Conservation (phyloP, 2,329 filamentous ascomycete genomes). For the Zalaria obscura region DNA sequence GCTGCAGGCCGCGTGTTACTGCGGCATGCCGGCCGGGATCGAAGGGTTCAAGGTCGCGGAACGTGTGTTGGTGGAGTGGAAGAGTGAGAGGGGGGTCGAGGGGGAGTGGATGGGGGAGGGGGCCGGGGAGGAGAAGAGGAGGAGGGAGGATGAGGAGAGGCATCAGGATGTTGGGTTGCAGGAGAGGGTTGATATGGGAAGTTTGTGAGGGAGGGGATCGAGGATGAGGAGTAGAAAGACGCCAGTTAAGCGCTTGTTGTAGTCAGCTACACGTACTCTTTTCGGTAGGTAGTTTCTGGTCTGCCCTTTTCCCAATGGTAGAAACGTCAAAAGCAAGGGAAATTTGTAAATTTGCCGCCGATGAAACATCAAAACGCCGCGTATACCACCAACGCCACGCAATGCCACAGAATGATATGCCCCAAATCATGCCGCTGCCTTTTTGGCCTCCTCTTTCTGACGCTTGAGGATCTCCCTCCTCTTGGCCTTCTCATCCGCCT, state of each 20-base stretch:
- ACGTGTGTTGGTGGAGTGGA: constrained; percentile 38
- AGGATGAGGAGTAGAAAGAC: too few species aligned
- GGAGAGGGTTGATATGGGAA: too few species aligned
- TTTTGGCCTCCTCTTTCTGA: constrained; percentile 10
- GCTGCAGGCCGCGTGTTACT: constrained; percentile 36
- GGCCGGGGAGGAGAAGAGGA: neutral
- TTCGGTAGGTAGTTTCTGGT: too few species aligned
- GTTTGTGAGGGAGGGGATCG: too few species aligned
- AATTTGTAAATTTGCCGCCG: neutral
- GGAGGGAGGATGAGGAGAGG: too few species aligned
- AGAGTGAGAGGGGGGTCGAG: constrained; percentile 18
- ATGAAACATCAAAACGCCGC: neutral
- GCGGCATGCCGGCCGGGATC: constrained; percentile 39
- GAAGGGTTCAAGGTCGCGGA: constrained; percentile 40
- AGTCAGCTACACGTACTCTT: too few species aligned
- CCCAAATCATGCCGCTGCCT: constrained; percentile 3
- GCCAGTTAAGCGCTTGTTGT: too few species aligned
- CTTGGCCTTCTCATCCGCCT: constrained; percentile 9
- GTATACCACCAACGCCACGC: neutral
- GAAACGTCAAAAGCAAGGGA: too few species aligned
- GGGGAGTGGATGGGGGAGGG: constrained; percentile 3
- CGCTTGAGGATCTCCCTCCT: constrained; percentile 11
- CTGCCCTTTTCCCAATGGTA: too few species aligned
- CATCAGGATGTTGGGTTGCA: too few species aligned
- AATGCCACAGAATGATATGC: neutral